Conservation (phyloP, 306 rosid species). For the Medicago ruthenica region DNA sequence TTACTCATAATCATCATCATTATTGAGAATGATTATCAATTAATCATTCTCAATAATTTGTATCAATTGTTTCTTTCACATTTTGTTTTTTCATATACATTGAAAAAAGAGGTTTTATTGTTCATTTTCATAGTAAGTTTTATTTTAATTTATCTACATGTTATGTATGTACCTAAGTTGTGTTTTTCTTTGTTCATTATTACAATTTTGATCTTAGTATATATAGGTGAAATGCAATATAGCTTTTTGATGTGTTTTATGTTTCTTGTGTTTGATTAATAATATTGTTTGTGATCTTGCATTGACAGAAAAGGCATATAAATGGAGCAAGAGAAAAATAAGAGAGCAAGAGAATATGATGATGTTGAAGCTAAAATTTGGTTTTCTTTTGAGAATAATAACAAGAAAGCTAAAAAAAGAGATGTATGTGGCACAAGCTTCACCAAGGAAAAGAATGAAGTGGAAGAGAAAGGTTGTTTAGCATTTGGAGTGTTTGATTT, state of each 20-base stretch:
- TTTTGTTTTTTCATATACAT: background rate
- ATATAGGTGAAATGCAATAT: too few species aligned
- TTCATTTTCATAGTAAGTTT: background rate
- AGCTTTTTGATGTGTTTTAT: background rate
- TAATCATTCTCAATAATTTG: constrained; percentile 15
- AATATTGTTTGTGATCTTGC: constrained; percentile 21
- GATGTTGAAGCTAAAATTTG: constrained; percentile 39
- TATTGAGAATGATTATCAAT: constrained; percentile 13
- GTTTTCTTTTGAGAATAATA: constrained; percentile 33
- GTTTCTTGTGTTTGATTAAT: constrained; percentile 4
- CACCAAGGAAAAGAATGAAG: constrained; percentile 32
- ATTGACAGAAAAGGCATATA: constrained; percentile 34
- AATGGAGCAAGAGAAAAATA: constrained; percentile 57
- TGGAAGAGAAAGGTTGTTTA: constrained; percentile 42
- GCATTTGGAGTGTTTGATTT: constrained; percentile 79
- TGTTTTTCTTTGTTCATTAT: background rate
- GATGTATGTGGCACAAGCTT: constrained; percentile 34
- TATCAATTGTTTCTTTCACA: constrained; percentile 12
- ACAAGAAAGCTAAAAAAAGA: constrained; percentile 51
- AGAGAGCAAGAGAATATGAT: constrained; percentile 59
- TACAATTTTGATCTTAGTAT: background rate
- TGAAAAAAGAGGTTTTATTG: constrained; percentile 12
- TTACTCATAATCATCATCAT: constrained; percentile 12
- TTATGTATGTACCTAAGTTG: background rate
- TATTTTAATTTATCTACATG: background rate